Base-by-base conservation (phyloP, 2,329 filamentous ascomycete genomes). In the Neofusicoccum laricinum region DNA sequence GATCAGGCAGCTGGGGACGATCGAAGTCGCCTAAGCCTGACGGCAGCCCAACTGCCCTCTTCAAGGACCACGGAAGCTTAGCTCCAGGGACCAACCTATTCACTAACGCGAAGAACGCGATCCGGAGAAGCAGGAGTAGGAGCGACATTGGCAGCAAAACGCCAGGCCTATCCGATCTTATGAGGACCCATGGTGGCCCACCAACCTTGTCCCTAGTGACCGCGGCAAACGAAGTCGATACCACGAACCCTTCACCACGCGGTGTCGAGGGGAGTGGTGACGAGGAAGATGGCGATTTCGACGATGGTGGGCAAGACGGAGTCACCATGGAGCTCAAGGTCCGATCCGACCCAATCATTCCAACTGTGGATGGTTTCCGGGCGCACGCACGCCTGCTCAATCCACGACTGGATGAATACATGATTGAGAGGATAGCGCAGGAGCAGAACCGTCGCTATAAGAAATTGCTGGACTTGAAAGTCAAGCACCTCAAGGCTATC, bases 381-480 rank as follows among this genome's bases (percentile, higher is more conserved):
- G 82, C 86, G 25, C 90, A 96, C 71, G 85, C 94, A 17, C 78
- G 87, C 50, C 83, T 85, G 65, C 78, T 96, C 48, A 96, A 96
- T 71, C 91, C 92, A n/a, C 79, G 82, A 11, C 80, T 96, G 64
- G 80, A 81, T n/a, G 78, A 82, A 8, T 82, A 87, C 75, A 82
- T 97, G 67, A 85, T 94, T 14, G 90, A 95, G 34, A 88, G 93
- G 50, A 90, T 97, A 69, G 91, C 90, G 0, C 86, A 91, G 68
- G 92, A 96, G 71, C 92, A 97, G 74, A 81, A 89, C 51, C 81
- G 87, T 65, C 86, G 93, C 63, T 96, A 93, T 77, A 95, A 93
- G 75, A 85, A 86, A 32, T 80, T 97, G 15, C 81, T 94, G 34
- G 88, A 87, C 41, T 80, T 84, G 67, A 90, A 87, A 71, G 82